Evolutionary conservation across 257 asterid genomes (phyloP).

Genomic region (Ajuga chamaepitys): DNA sequence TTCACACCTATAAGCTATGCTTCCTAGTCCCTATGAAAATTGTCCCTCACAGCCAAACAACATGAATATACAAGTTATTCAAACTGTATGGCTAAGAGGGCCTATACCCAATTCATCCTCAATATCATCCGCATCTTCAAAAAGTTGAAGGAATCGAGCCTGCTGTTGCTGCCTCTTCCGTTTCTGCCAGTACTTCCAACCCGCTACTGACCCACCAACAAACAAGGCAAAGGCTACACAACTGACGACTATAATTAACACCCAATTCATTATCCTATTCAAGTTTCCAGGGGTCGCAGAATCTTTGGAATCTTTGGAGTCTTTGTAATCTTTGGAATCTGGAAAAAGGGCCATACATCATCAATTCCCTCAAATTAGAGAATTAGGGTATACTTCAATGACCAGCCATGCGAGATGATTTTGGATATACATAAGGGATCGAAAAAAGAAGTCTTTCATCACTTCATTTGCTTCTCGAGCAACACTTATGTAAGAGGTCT

Average conservation of each 20-base stretch:
- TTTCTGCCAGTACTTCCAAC: slow-evolving; percentile 49
- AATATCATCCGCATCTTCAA: slow-evolving; percentile 57
- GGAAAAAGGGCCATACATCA: slow-evolving; percentile 14
- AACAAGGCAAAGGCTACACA: slow-evolving; percentile 19
- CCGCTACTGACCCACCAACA: slow-evolving; percentile 33
- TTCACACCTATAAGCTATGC: slow-evolving; percentile 17
- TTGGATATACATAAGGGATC: background rate
- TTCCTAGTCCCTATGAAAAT: background rate
- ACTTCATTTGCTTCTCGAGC: background rate
- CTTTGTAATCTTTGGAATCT: slow-evolving; percentile 30
- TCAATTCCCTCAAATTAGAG: background rate
- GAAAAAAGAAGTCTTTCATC: background rate
- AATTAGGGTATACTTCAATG: background rate
- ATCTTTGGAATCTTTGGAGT: slow-evolving; percentile 31
- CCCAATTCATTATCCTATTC: slow-evolving; percentile 38
- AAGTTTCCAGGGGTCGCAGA: slow-evolving; percentile 21
- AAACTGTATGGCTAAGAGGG: slow-evolving; percentile 37
- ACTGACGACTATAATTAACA: slow-evolving; percentile 25
- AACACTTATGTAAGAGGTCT: no score
- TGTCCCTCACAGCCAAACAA: background rate
- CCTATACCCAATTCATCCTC: slow-evolving; percentile 66
- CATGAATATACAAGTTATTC: slow-evolving; percentile 3
- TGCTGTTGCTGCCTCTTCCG: slow-evolving; percentile 71
- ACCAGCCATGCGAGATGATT: background rate
- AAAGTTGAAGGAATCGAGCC: slow-evolving; percentile 62